Evolutionary conservation across 148 eudicot genomes (phyloP), one percentile per base, ranked within the genome.

Genomic region (Fagopyrum homotropicum): DNA sequence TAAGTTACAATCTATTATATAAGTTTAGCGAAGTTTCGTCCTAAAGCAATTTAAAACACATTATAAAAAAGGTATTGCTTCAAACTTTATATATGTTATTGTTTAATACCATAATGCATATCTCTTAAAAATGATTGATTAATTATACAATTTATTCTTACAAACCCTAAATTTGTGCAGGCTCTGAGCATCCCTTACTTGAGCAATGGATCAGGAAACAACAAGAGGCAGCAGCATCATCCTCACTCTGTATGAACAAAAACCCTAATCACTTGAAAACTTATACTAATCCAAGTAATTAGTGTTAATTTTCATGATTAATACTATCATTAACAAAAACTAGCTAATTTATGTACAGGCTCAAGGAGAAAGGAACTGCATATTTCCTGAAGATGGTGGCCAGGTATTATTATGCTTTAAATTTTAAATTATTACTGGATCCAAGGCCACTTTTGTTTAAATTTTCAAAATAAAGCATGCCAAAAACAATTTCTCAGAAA

Each of bases 351-450:
- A 17, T 57, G 9, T 19, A 17, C 30, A 57, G 63, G 63, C 30
- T 57, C 63, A 19, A 57, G 63, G 63, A 57, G 35, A 57, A 57
- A 57, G 63, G 63, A 57, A 57, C 9, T 57, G 63, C 63, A 57
- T 86, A 82, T 89, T 89, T 85, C 92, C 92, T 80, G 92, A 92
- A 82, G 94, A 92, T 83, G 89, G 94, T 79, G 94, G 94, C 47
- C 91, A 92, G 94, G 97, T 90, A 90, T 81, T 90, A 90, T 81
- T 77, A 52, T 51, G 35, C 29, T n/a, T 70, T 19, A 19, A 40
- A 64, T 11, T 78, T 22, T 66, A 60, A 17, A 9, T 14, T 72
- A 63, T 4, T 61, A 26, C 45, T 61, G n/a, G 69, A 63, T 63
- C 69, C 69, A 63, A 63, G 26, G 69, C 12, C 12, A 4, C 12